Evolutionary conservation across 441 rosid genomes (phyloP), one percentile per base, ranked within the genome.

Genomic region (Aleurites moluccanus): DNA sequence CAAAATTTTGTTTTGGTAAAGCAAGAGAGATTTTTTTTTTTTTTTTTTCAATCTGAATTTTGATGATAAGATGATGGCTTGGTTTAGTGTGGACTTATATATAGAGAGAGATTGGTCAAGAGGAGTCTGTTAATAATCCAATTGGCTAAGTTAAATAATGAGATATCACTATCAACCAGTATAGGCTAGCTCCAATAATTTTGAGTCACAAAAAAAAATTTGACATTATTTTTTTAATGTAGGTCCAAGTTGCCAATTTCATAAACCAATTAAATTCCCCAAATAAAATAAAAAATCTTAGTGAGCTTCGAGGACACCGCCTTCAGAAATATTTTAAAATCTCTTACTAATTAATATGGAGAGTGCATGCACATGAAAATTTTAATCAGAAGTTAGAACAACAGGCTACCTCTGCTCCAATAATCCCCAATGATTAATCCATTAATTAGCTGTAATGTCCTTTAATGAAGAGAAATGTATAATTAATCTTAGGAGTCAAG

Each of bases 391-490:
- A 45, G 16, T 61, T 28, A 72, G 66, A 45, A 16, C 71, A n/a
- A 30, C 23, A 6, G 28, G 30, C 52, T 55, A 21, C 65, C 53
- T 76, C 47, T 72, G 8, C 44, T 57, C 20, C 25, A 44, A 65
- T 0, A 60, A 55, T 76, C 15, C 75, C 70, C 73, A 75, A 20
- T 74, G 61, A 61, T 81, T 79, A 63, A 67, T 61, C 63, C 63
- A 49, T 42, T 66, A 73, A 61, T 83, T 85, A 83, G 89, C 89
- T 86, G 92, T 80, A 72, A 73, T 91, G 93, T 88, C 81, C 44
- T 56, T 50, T 35, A 38, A 75, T 76, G 64, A 59, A 79, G 84
- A 44, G 83, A 85, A 67, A 66, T 70, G 79, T 79, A 67, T 77
- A 82, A 45, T 69, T 75, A 30, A 6, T 35, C 38, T 76, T 81